phyloP scores from a whole-genome alignment of 1,284 basidiomycete species.

The Leccinum pachyderme region DNA sequence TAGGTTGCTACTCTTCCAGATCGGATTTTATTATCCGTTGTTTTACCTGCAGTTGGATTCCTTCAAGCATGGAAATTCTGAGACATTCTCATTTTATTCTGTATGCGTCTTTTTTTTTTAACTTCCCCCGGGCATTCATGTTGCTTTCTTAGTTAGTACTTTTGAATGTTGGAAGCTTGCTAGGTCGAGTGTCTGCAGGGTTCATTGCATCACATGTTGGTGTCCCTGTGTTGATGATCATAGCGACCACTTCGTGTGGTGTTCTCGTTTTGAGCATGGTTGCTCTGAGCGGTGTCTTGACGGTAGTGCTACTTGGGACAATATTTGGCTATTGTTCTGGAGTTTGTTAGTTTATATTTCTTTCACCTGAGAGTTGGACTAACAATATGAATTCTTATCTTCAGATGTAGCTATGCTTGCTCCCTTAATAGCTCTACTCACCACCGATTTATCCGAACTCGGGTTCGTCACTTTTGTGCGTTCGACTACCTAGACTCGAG shows the following conservation, averaged over 20 bases:
- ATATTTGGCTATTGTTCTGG: conserved; percentile 41
- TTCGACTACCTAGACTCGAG: not conserved
- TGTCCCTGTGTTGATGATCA: conserved; percentile 16
- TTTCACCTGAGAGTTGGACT: not conserved
- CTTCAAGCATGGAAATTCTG: conserved; percentile 22
- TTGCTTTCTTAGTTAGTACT: conserved; percentile 21
- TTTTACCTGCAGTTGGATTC: conserved; percentile 35
- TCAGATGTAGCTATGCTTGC: conserved; percentile 34
- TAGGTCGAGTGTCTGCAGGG: conserved; percentile 28
- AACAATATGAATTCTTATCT: not conserved
- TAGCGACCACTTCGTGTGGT: conserved; percentile 29
- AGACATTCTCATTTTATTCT: conserved; percentile 33
- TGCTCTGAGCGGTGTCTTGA: conserved; percentile 14
- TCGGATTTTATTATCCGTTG: conserved; percentile 22
- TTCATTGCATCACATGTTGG: conserved; percentile 25
- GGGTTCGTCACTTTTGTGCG: conserved; percentile 16
- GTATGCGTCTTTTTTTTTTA: conserved; percentile 9
- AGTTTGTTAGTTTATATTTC: conserved; percentile 28
- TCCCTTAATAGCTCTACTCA: conserved; percentile 33
- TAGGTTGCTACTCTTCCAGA: conserved; percentile 21
- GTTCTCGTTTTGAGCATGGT: conserved; percentile 29
- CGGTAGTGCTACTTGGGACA: conserved; percentile 22
- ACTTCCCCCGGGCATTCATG: not conserved
- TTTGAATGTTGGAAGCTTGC: conserved; percentile 24
- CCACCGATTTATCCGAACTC: conserved; percentile 32